Base-by-base conservation (phyloP, 805 yeast species). In the Wickerhamomyces xylosicus region DNA sequence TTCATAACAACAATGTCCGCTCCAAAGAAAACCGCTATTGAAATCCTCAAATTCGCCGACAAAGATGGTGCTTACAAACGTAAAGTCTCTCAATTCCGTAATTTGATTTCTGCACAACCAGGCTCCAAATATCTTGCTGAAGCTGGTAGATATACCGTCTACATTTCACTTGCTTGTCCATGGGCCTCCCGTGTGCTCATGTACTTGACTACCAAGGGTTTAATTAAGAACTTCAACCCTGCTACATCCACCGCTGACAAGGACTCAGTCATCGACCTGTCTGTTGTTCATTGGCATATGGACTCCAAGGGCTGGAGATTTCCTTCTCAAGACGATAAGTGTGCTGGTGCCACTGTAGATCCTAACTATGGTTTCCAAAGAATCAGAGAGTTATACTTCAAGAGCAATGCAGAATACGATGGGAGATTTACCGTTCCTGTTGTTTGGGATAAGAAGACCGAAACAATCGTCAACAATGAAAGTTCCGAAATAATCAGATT, bases 361-460 rank as follows among this genome's bases (percentile, higher is more conserved):
- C 72, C 74, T 14, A 42, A 80, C 31, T 71, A 84, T 54, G 77
- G 77, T 7, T 66, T 64, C 48, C 60, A 69, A 39, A 68, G 86
- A 47, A 45, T 89, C 36, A 69, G 79, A 22, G 81, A 90, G 48
- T 52, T 89, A 19, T 90, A 90, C 58, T 77, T 63, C 61, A 78
- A 77, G 58, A 84, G 84, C 8, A 68, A 85, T 38, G 79, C 89
- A 1, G 72, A 80, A 22, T 89, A 86, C 61, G 63, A 59, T 14
- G 96, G 94, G 3, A 69, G 97, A 46, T 84, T 77, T 56, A 89
- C 97, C 1, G 97, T 90, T 28, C 97, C 97, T 1, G 84, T 89
- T 2, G 67, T 90, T 50, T 90, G 95, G 92, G 97, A 90, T 61
- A 81, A 72, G 53, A 79, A 89, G 62, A 71, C 73, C 25, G 62